Conservation (phyloP, 2,329 filamentous ascomycete genomes). For the Penicillium sp. region DNA sequence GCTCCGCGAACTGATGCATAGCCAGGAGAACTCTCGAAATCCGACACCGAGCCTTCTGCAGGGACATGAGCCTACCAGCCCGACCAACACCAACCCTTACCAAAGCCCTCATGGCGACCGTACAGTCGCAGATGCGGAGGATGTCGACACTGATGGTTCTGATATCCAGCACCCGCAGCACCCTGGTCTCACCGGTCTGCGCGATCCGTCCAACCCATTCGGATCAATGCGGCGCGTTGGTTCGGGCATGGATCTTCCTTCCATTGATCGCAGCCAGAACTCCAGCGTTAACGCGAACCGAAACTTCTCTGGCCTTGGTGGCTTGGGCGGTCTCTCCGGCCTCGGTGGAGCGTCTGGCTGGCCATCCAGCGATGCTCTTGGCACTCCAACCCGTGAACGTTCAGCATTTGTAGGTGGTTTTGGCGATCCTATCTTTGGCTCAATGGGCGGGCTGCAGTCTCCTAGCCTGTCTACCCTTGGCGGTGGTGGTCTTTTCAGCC, state of each 20-base stretch:
- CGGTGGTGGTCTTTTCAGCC: conserved; percentile 63
- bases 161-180: conserved; percentile 55
- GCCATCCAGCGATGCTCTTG: conserved; percentile 67
- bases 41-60: conserved; percentile 54
- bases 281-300: conserved; percentile 79
- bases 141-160: conserved; percentile 59
- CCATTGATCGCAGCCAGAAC: conserved; percentile 88
- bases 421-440: conserved; percentile 68
- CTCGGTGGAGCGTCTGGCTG: conserved; percentile 53
- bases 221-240: conserved; percentile 57
- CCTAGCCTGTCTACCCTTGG: conserved; percentile 43
- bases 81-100: conserved; percentile 94
- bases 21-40: conserved; percentile 60
- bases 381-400: conserved; percentile 66
- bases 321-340: conserved; percentile 54
- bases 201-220: conserved; percentile 56
- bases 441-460: conserved; percentile 71
- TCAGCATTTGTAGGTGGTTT: conserved; percentile 54
- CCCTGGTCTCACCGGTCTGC: conserved; percentile 56
- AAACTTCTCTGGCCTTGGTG: conserved; percentile 64
- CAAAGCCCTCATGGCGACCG: conserved; percentile 82
- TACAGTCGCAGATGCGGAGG: conserved; percentile 57
- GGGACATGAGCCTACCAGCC: conserved; percentile 74
- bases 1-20: conserved; percentile 59
- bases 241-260: conserved; percentile 57